Evolutionary conservation across 768 basidiomycete species (phyloP).

Genomic region (Suillus cothurnatus): DNA sequence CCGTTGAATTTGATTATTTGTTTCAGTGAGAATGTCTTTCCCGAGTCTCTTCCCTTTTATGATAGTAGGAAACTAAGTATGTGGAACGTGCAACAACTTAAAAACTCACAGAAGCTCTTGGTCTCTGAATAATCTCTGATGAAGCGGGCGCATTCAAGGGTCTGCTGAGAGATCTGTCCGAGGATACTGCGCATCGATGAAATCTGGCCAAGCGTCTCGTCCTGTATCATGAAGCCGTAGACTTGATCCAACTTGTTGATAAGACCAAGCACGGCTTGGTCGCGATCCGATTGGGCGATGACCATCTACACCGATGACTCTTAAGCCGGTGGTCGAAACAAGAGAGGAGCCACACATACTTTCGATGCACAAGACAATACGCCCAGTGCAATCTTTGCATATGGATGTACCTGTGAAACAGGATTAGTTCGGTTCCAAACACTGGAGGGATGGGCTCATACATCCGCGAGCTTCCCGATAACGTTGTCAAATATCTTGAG

Average conservation of each 20-base stretch:
- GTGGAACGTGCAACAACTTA: too few relatives aligned
- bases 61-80: not conserved
- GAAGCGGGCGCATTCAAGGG: constrained; percentile 11
- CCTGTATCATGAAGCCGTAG: constrained; percentile 8
- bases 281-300: constrained; percentile 2
- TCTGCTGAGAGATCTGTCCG: constrained; percentile 6
- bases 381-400: constrained; percentile 6
- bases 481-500: not conserved
- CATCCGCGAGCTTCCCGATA: not conserved
- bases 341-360: not conserved
- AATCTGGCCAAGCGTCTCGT: not conserved
- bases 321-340: too few relatives aligned
- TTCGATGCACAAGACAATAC: not conserved
- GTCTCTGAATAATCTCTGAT: constrained; percentile 9
- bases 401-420: constrained; percentile 4
- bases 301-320: not conserved
- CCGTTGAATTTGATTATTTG: not conserved
- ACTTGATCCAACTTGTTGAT: not conserved
- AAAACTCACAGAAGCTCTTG: constrained; percentile 11
- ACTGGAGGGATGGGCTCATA: not conserved
- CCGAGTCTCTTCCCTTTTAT: not conserved
- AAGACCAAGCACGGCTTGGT: not conserved
- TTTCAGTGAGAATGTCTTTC: not conserved
- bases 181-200: not conserved
- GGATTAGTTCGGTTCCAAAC: not conserved